These are phyloP conservation scores for Pyronema omphalodes DNA, from an alignment of 495 filamentous ascomycete genomes.

Conservation along the genomic window DNA sequence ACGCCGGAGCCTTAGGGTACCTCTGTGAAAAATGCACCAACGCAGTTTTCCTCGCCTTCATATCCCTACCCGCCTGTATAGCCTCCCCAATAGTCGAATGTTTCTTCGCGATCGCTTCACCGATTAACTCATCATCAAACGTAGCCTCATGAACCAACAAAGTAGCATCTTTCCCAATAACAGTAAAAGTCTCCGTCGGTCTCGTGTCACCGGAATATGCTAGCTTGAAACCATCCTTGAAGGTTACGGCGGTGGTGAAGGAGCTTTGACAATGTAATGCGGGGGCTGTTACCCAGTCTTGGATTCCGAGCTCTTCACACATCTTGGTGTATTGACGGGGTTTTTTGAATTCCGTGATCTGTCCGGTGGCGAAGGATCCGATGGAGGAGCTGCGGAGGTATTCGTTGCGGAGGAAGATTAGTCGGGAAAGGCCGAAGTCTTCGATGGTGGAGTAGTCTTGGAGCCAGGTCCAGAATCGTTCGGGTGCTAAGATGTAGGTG, in stretches of 20 bases:
- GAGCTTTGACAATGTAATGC: slow-evolving; percentile 70
- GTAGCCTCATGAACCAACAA: slow-evolving; percentile 90
- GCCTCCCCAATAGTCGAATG: slow-evolving; percentile 78
- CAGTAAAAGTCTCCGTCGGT: slow-evolving; percentile 48
- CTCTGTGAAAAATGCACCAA: slow-evolving; percentile 90
- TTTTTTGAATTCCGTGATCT: too few relatives aligned
- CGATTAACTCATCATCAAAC: slow-evolving; percentile 64
- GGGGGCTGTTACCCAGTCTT: slow-evolving; percentile 35
- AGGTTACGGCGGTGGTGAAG: slow-evolving; percentile 56
- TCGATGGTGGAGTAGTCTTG: slow-evolving; percentile 62
- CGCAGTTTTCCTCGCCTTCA: slow-evolving; percentile 57
- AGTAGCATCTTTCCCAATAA: slow-evolving; percentile 54
- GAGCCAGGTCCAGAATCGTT: slow-evolving; percentile 44
- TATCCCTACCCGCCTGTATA: slow-evolving; percentile 51
- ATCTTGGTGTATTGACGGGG: slow-evolving; percentile 1
- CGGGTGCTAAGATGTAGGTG: slow-evolving; percentile 14
- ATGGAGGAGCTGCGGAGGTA: slow-evolving; percentile 1
- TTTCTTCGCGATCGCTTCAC: slow-evolving; percentile 70
- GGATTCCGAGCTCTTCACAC: slow-evolving; percentile 26
- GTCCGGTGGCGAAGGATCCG: background rate
- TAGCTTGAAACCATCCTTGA: slow-evolving; percentile 62
- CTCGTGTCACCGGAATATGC: slow-evolving; percentile 88
- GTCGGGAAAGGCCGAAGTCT: slow-evolving; percentile 45
- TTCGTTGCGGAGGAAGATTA: slow-evolving; percentile 21
- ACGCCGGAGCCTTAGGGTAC: slow-evolving; percentile 67